Percentiles rank a stretch among this genome's conserved stretches.
These are phyloP conservation scores for Beta macrorhiza DNA, from an alignment of 179 eudicot genomes.

Conservation along the genomic window DNA sequence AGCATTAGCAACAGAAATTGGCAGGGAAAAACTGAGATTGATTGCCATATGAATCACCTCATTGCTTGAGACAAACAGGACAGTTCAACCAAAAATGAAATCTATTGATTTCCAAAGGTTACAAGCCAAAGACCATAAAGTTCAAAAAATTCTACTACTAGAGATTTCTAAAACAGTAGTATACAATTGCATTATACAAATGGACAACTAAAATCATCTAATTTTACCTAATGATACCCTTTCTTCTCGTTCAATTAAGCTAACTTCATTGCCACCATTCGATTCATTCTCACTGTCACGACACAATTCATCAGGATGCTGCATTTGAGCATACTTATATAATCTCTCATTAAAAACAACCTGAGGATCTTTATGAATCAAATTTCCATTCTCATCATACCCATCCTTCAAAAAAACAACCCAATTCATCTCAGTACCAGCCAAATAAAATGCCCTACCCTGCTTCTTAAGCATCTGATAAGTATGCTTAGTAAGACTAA, in stretches of 20 bases:
- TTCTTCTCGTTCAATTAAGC: not conserved
- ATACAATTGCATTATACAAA: not conserved
- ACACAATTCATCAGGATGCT: conserved; percentile 34
- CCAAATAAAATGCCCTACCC: conserved; percentile 76
- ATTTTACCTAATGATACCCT: too few species aligned
- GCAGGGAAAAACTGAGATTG: not conserved
- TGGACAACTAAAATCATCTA: not conserved
- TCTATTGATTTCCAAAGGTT: not conserved
- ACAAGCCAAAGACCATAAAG: too few species aligned
- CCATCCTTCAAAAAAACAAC: conserved; percentile 75
- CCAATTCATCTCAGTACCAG: conserved; percentile 99
- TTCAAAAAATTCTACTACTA: not conserved
- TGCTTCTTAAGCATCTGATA: conserved; percentile 91
- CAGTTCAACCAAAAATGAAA: not conserved
- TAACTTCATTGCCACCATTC: not conserved
- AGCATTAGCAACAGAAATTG: not conserved
- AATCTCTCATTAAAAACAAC: conserved; percentile 68
- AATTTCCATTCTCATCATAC: conserved; percentile 67
- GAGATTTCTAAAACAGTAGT: not conserved
- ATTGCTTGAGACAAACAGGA: not conserved
- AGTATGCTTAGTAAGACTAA: conserved; percentile 88
- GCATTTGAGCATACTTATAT: conserved; percentile 57
- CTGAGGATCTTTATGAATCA: conserved; percentile 77
- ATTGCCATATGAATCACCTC: not conserved
- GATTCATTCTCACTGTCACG: not conserved